These are phyloP conservation scores for Lathyrus tuberosus DNA, from an alignment of 306 rosid genomes.

Conservation along the genomic window DNA sequence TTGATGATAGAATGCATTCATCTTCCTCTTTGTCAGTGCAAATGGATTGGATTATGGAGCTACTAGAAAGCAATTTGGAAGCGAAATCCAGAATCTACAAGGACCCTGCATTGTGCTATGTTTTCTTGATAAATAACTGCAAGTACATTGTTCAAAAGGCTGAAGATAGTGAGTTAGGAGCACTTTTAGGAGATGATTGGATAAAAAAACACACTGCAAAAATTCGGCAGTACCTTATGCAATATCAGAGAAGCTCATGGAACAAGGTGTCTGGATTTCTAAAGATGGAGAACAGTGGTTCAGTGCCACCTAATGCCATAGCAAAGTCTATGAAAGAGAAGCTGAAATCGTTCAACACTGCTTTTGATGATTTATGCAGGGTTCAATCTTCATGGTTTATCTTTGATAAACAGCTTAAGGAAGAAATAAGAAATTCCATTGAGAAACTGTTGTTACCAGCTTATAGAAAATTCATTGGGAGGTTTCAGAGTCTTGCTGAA, in stretches of 20 bases:
- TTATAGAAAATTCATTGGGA: slow-evolving; percentile 63
- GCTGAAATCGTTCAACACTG: slow-evolving; percentile 61
- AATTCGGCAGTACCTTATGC: slow-evolving; percentile 63
- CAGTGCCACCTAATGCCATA: slow-evolving; percentile 49
- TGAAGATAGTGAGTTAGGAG: slow-evolving; percentile 73
- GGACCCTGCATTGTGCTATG: slow-evolving; percentile 65
- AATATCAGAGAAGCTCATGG: slow-evolving; percentile 88
- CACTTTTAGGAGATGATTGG: slow-evolving; percentile 87
- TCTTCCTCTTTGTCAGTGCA: slow-evolving; percentile 68
- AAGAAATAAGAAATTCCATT: slow-evolving; percentile 65
- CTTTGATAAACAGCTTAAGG: slow-evolving; percentile 75
- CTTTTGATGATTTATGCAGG: slow-evolving; percentile 75
- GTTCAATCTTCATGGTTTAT: slow-evolving; percentile 71
- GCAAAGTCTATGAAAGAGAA: slow-evolving; percentile 76
- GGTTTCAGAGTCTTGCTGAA: slow-evolving; percentile 63
- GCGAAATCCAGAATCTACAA: slow-evolving; percentile 82
- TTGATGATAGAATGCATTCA: slow-evolving; percentile 50
- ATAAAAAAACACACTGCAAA: slow-evolving; percentile 76
- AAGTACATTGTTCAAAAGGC: slow-evolving; percentile 85
- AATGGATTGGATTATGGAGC: slow-evolving; percentile 93
- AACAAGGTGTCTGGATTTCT: slow-evolving; percentile 59
- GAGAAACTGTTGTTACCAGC: slow-evolving; percentile 66
- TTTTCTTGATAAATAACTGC: slow-evolving; percentile 91
- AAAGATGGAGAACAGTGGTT: slow-evolving; percentile 62
- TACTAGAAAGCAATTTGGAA: slow-evolving; percentile 83